A percentile compares a stretch with the other conserved stretches of the same genome.
Evolutionary conservation across 164 flowering plant species (phyloP).

Genomic region (Tinospora cordifolia): DNA sequence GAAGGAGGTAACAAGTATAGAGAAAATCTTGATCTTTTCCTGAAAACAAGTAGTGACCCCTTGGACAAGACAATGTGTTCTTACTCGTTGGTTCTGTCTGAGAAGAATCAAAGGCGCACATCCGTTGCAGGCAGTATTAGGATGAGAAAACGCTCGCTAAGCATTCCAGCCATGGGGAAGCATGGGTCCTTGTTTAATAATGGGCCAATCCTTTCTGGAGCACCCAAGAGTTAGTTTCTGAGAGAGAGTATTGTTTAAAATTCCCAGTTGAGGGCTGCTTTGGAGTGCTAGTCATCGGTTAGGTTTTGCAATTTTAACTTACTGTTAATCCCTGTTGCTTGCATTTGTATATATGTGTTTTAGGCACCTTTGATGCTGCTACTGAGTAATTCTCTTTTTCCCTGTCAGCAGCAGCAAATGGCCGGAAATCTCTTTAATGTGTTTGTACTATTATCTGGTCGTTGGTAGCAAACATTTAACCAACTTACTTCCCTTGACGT

Average conservation of each 20-base stretch:
- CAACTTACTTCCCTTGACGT: too few species aligned
- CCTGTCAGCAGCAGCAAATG: too few species aligned
- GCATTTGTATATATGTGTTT: not conserved
- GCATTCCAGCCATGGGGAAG: conserved; percentile 59
- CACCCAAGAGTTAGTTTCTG: conserved; percentile 28
- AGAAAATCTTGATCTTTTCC: conserved; percentile 44
- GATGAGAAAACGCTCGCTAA: conserved; percentile 55
- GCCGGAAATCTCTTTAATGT: too few species aligned
- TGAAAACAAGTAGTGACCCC: conserved; percentile 30
- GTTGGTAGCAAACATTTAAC: too few species aligned
- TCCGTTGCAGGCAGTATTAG: conserved; percentile 22
- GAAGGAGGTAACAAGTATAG: conserved; percentile 29
- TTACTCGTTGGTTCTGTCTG: conserved; percentile 29
- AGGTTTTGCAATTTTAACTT: not conserved
- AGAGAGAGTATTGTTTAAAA: not conserved
- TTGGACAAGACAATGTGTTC: conserved; percentile 12
- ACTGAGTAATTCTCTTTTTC: too few species aligned
- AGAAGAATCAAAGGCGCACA: conserved; percentile 28
- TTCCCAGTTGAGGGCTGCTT: not conserved
- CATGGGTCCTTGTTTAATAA: conserved; percentile 31
- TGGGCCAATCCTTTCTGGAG: conserved; percentile 47
- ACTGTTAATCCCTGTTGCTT: not conserved
- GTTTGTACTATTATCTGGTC: too few species aligned
- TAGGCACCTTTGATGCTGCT: too few species aligned
- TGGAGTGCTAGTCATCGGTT: not conserved